A percentile compares a stretch with the other conserved stretches of the same genome.
Conservation (phyloP, 2,329 filamentous ascomycete species). For the Fonsecaea pugnacius region DNA sequence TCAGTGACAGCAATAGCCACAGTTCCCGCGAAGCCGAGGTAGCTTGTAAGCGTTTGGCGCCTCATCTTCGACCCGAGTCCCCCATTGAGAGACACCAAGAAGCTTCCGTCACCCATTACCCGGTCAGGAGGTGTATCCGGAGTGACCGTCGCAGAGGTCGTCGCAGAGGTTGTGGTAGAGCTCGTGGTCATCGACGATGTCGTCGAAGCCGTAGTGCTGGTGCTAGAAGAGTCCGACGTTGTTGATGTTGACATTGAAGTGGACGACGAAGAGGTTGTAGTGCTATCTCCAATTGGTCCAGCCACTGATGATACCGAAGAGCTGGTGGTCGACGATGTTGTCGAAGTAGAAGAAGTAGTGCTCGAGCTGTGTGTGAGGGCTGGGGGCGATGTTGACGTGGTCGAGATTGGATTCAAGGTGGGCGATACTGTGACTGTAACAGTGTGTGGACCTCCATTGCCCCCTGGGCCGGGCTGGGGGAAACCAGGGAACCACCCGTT, state of each 20-base stretch:
- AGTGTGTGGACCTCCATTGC: neutral
- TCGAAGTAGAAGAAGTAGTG: neutral
- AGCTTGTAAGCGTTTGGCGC: constrained; percentile 11
- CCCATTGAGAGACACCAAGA: constrained; percentile 5
- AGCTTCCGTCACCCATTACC: constrained; percentile 15
- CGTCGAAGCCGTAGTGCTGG: no score
- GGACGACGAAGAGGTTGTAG: neutral
- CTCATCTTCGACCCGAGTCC: neutral
- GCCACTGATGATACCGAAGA: neutral
- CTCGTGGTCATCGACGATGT: no score
- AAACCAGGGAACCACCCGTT: no score
- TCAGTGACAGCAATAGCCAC: constrained; percentile 22
- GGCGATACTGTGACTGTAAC: neutral
- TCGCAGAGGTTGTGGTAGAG: neutral
- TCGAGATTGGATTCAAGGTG: neutral
- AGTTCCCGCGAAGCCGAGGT: constrained; percentile 21
- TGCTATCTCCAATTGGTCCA: neutral
- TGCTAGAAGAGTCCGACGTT: neutral
- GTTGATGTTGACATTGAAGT: neutral
- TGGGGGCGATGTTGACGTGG: neutral
- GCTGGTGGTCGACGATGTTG: neutral
- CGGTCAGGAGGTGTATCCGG: constrained; percentile 13
- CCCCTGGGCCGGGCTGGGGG: no score
- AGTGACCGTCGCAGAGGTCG: neutral
- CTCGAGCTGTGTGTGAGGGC: neutral